Conservation (phyloP, 2,329 filamentous ascomycete genomes). For the Paracoccidioides brasiliensis region DNA sequence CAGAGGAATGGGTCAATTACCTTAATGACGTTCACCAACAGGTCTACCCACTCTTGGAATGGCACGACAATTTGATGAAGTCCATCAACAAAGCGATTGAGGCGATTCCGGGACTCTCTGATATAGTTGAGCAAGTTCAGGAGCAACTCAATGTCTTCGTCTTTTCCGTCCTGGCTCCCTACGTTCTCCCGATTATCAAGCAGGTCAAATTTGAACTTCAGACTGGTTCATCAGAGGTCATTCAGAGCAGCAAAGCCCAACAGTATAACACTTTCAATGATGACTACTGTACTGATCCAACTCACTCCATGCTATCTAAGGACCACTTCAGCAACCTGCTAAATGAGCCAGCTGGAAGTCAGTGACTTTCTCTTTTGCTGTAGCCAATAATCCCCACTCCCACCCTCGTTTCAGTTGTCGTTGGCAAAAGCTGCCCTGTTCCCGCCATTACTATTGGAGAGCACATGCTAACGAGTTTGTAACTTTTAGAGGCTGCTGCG, state of each 20-base stretch:
- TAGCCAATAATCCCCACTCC: too few relatives aligned
- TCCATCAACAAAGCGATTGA: slow-evolving; percentile 64
- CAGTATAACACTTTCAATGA: slow-evolving; percentile 80
- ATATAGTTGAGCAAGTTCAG: slow-evolving; percentile 73
- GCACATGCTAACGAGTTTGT: background rate
- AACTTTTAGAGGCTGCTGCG: background rate
- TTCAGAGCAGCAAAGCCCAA: slow-evolving; percentile 68
- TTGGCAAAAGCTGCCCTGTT: background rate
- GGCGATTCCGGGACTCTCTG: slow-evolving; percentile 71
- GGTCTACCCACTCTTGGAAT: slow-evolving; percentile 80
- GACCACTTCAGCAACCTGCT: slow-evolving; percentile 87
- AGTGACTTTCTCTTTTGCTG: background rate
- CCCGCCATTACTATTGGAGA: slow-evolving; percentile 33
- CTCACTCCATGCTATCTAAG: slow-evolving; percentile 91
- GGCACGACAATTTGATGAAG: slow-evolving; percentile 81
- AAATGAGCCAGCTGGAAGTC: slow-evolving; percentile 73
- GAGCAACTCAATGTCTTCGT: slow-evolving; percentile 82
- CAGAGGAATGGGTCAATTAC: slow-evolving; percentile 73
- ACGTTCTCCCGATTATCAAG: slow-evolving; percentile 69
- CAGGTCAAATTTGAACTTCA: slow-evolving; percentile 80
- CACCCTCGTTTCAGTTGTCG: background rate
- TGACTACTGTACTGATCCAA: slow-evolving; percentile 64
- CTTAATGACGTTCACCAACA: slow-evolving; percentile 60
- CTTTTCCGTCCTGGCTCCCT: slow-evolving; percentile 81
- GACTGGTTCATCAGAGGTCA: slow-evolving; percentile 76